Percentiles rank a stretch among this genome's conserved stretches.
Evolutionary conservation across 352 stramenopile species (phyloP).

Genomic region (Phytophthora tentaculata): DNA sequence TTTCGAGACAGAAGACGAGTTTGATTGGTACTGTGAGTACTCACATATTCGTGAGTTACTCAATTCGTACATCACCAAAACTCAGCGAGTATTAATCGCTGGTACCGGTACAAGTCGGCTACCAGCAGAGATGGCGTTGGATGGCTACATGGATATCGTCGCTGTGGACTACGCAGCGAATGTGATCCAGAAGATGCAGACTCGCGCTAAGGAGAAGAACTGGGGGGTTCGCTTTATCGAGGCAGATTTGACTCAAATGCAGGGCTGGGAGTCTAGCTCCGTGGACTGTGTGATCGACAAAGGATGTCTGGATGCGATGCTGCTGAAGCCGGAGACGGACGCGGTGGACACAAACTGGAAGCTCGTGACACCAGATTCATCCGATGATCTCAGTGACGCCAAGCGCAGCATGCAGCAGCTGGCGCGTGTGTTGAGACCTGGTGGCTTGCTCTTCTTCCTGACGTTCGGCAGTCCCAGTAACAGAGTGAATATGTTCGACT

Average conservation of each 20-base stretch:
- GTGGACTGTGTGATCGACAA: slow-evolving; percentile 66
- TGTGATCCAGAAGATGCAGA: slow-evolving; percentile 59
- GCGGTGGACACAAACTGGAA: slow-evolving; percentile 53
- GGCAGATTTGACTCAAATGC: slow-evolving; percentile 57
- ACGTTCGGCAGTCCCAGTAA: slow-evolving; percentile 61
- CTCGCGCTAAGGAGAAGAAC: slow-evolving; percentile 32
- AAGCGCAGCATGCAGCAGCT: slow-evolving; percentile 47
- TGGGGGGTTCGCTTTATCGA: slow-evolving; percentile 51
- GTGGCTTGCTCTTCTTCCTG: slow-evolving; percentile 50
- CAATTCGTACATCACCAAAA: slow-evolving; percentile 40
- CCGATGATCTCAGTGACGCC: slow-evolving; percentile 47
- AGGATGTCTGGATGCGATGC: slow-evolving; percentile 64
- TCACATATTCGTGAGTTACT: slow-evolving; percentile 48
- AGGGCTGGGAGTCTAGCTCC: slow-evolving; percentile 37
- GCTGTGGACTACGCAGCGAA: slow-evolving; percentile 64
- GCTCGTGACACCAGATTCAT: slow-evolving; percentile 42
- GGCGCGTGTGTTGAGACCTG: slow-evolving; percentile 46
- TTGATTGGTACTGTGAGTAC: slow-evolving; percentile 70
- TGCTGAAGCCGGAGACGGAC: slow-evolving; percentile 57
- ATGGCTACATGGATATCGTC: slow-evolving; percentile 52
- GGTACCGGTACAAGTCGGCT: slow-evolving; percentile 59
- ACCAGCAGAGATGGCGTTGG: slow-evolving; percentile 52
- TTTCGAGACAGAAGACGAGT: slow-evolving; percentile 58
- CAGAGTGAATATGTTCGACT: slow-evolving; percentile 60
- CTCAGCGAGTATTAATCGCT: slow-evolving; percentile 39